Base-by-base conservation (phyloP, 140 eudicot species). In the Flaveria floridana region DNA sequence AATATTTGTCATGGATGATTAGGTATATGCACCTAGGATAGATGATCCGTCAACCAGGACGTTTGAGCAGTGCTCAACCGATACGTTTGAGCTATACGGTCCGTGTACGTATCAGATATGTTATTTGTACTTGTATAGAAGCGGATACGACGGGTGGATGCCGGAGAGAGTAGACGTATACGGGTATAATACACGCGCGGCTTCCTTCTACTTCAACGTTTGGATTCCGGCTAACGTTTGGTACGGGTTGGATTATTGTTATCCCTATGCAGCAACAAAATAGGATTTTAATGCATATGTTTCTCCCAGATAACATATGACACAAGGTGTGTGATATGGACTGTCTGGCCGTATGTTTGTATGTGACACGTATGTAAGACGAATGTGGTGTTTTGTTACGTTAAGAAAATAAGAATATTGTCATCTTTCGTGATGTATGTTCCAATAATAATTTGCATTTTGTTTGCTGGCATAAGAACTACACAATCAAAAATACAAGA, bases 121-220 rank as follows among this genome's bases (percentile, higher is more conserved):
- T 66, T 92, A 92, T 71, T 20, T 89, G 75, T 86, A 92, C 56
- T 75, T 92, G 52, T 92, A 87, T 76, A 77, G 98, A 75, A 92
- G 95, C 10, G 98, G 98, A 34, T 74, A 79, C 34, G 98, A 92
- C 44, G 96, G 98, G 14, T 92, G 98, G 98, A 81, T 39, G 62
- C 95, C 95, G 0, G 89, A 84, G 62, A 85, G 75, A 26, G 89
- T 92, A 9, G 81, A 84, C 18, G 88, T 92, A 41, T 87, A 84
- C 73, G 86, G 91, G 16, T 75, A 77, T 15, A 79, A 86, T 61
- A 71, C 83, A 6, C 76, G 78, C 39, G 67, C 92, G 37, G 95
- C 79, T 59, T 80, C 88, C 7, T 89, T 92, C 77, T 75, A 81
- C 68, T 89, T 82, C 85, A 86, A 89, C 30, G 81, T 72, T 16